Base-by-base conservation (phyloP, 768 basidiomycete species). In the Agaricus subrufescens region DNA sequence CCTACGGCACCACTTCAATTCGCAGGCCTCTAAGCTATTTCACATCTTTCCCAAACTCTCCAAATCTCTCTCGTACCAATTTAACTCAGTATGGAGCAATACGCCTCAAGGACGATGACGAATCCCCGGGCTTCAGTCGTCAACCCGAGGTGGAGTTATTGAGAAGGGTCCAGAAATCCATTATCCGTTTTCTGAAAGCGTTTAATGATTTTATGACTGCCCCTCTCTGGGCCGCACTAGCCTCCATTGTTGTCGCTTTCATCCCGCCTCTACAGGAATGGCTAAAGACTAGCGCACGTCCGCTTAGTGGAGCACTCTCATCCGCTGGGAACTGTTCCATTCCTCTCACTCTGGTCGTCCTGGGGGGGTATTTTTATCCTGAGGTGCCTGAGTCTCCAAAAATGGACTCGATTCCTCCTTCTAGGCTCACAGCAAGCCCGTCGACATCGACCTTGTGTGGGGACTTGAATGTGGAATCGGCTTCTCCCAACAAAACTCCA, bases 361-460 rank as follows among this genome's bases (percentile, higher is more conserved):
- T 98, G 43, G 95, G 95, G 10, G 94, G 90, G 12, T 98, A 95
- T 75, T 96, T 96, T 71, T 88, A 85, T 67, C 74, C 73, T 0
- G 73, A 76, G 4, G 70, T 72, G 2, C 54, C 62, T 11, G 50
- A 50, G 9, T 27, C 48, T 27, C 49, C 40, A 19, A 50, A 53
- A 34, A 48, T 48, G 45, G 46, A 34, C 2, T 34, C 54, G 5
- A n/a, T 42, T 25, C 15, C 30, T 19, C 46, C 46, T 12, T 31
- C n/a, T 10, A 43, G 23, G 39, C 27, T 42, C 25, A 42, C 47
- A 1, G 34, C 47, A 3, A 54, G 15, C 2, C 39, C 15, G n/a
- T 49, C 54, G 10, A 30, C 29, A n/a, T 30, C 45, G 9, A 26
- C 54, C 0, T 30, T 49, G 10, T 26, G 31, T 3, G 29, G 19